phyloP scores from a whole-genome alignment of 2,329 filamentous ascomycete species.

The Botrytis aclada region DNA sequence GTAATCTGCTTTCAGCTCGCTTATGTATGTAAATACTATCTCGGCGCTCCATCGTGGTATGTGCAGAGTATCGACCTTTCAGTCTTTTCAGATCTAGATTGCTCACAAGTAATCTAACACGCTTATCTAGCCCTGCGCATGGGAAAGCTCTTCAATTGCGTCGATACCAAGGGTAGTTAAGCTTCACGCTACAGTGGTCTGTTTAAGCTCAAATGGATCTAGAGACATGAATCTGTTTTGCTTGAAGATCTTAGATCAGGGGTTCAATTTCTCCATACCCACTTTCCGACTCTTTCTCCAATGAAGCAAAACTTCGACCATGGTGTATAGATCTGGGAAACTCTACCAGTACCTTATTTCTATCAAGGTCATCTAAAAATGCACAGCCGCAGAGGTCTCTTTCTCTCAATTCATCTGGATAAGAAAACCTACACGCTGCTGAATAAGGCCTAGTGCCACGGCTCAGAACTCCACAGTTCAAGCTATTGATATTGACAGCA shows the following conservation, averaged over 20 bases:
- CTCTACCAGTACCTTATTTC: background rate
- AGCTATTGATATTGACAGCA: constrained; percentile 1
- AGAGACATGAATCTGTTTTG: background rate
- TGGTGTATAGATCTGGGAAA: background rate
- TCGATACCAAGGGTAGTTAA: background rate
- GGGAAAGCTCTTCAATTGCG: background rate
- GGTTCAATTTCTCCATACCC: background rate
- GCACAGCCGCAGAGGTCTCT: background rate
- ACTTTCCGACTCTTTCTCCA: background rate
- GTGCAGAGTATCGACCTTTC: background rate
- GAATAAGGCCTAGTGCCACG: background rate
- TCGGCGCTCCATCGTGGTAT: background rate
- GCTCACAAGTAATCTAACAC: background rate
- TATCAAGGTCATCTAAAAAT: background rate
- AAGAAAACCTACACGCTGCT: background rate
- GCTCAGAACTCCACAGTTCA: background rate
- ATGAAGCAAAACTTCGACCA: background rate
- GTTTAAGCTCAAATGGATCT: background rate
- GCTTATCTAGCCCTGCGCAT: background rate
- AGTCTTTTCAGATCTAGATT: constrained; percentile 6
- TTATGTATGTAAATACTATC: background rate
- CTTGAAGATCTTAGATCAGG: background rate
- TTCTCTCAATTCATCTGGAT: background rate
- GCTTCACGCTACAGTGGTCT: background rate
- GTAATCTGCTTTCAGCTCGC: background rate